phyloP scores from a whole-genome alignment of 2,329 filamentous ascomycete genomes.

The Nemania sp. region DNA sequence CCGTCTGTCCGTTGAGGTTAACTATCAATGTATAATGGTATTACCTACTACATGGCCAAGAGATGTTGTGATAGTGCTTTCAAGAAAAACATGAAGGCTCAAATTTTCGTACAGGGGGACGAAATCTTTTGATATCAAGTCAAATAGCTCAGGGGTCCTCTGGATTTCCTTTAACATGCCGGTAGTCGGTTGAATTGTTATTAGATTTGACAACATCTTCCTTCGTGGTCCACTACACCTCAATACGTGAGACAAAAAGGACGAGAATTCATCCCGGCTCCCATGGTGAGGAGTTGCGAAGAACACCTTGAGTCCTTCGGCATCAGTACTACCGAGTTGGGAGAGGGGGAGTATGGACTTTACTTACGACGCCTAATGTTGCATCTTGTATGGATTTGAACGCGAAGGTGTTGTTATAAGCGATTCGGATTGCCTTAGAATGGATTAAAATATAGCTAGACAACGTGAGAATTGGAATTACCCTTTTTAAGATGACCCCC shows the following conservation, averaged over 20 bases:
- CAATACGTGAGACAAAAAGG: neutral
- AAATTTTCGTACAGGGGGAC: neutral
- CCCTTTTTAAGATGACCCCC: slow-evolving; percentile 3
- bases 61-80: neutral
- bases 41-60: neutral
- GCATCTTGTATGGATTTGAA: neutral
- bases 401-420: neutral
- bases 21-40: neutral
- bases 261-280: neutral
- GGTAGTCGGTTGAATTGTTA: neutral
- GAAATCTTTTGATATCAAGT: neutral
- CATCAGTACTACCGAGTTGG: neutral
- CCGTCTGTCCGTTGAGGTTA: neutral
- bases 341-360: neutral
- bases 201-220: neutral
- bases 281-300: slow-evolving; percentile 7
- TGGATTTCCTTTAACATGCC: neutral
- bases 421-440: neutral
- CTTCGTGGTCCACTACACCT: neutral
- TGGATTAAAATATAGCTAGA: neutral
- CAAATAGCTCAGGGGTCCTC: neutral
- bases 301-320: neutral
- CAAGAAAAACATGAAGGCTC: neutral
- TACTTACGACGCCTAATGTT: neutral
- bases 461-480: neutral